Evolutionary conservation across 129 eudicot genomes (phyloP).

Genomic region (Glebionis coronaria): DNA sequence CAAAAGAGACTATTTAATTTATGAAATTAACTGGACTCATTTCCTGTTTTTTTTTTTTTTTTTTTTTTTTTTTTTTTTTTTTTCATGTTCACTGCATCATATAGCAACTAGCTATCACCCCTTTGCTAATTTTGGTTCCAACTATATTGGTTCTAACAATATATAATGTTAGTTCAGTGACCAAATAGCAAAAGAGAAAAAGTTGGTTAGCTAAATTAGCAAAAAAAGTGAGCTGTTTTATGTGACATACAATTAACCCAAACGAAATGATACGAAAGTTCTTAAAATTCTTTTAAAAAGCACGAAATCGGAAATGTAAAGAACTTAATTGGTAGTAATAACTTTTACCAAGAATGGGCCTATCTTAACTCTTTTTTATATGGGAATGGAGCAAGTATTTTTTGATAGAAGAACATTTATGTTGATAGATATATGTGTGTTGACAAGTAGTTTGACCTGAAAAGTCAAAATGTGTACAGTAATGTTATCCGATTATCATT

Average conservation of each 20-base stretch:
- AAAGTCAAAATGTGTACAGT: neutral
- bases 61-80: neutral
- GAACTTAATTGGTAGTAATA: neutral
- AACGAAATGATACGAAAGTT: neutral
- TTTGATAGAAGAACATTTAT: too few relatives aligned
- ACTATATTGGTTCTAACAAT: too few relatives aligned
- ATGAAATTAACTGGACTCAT: neutral
- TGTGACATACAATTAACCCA: neutral
- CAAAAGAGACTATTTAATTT: neutral
- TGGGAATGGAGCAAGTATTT: neutral
- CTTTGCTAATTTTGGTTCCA: neutral
- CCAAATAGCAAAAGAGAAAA: neutral
- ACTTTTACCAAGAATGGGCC: neutral
- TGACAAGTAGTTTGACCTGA: neutral
- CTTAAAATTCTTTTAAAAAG: neutral
- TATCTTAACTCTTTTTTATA: neutral
- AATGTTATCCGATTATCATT: slow-evolving; percentile 22
- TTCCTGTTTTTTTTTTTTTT: neutral
- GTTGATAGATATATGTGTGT: neutral
- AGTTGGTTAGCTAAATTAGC: neutral
- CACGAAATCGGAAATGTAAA: neutral
- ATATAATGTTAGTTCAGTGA: neutral
- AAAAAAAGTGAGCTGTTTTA: neutral
- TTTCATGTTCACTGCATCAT: neutral
- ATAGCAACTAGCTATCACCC: neutral